Conservation (phyloP, 192 early-diverging fungal genomes). For the Coemansia sp. region DNA sequence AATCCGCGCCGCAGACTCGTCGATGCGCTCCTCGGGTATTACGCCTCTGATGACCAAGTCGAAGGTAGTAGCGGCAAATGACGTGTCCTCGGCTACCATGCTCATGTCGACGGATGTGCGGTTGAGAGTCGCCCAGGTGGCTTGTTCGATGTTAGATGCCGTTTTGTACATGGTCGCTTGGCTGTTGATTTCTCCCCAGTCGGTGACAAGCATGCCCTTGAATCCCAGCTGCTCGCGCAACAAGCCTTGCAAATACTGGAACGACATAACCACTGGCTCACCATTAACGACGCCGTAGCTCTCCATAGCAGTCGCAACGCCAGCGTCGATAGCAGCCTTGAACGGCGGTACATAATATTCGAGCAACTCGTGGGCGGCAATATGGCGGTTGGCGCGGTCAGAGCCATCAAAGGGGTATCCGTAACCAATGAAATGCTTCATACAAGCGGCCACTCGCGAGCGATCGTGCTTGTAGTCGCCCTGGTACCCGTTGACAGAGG, state of each 20-base stretch:
- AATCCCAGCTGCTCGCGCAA: constrained; percentile 59
- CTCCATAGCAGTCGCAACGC: constrained; percentile 67
- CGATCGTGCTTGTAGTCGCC: too few relatives aligned
- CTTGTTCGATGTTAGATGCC: constrained; percentile 46
- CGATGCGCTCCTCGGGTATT: constrained; percentile 46
- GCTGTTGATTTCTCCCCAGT: constrained; percentile 63
- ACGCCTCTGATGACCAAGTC: constrained; percentile 46
- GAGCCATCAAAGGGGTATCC: constrained; percentile 59
- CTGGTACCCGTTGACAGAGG: too few relatives aligned
- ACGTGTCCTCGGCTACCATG: constrained; percentile 65
- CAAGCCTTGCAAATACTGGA: constrained; percentile 58
- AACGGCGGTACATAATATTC: constrained; percentile 69
- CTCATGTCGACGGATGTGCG: constrained; percentile 63
- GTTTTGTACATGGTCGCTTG: constrained; percentile 56
- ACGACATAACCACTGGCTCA: constrained; percentile 60
- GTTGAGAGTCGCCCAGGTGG: constrained; percentile 39
- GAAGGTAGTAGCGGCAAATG: constrained; percentile 48
- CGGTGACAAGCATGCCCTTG: constrained; percentile 63
- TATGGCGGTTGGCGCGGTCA: constrained; percentile 43
- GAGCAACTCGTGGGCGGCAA: constrained; percentile 59
- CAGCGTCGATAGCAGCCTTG: constrained; percentile 61
- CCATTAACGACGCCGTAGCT: constrained; percentile 67
- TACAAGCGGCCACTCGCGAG: too few relatives aligned
- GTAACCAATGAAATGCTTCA: constrained; percentile 60
- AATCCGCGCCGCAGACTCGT: constrained; percentile 59